Evolutionary conservation across 2,329 filamentous ascomycete species (phyloP), one percentile per base, ranked within the genome.

Genomic region (Aspergillus thermomutatus): DNA sequence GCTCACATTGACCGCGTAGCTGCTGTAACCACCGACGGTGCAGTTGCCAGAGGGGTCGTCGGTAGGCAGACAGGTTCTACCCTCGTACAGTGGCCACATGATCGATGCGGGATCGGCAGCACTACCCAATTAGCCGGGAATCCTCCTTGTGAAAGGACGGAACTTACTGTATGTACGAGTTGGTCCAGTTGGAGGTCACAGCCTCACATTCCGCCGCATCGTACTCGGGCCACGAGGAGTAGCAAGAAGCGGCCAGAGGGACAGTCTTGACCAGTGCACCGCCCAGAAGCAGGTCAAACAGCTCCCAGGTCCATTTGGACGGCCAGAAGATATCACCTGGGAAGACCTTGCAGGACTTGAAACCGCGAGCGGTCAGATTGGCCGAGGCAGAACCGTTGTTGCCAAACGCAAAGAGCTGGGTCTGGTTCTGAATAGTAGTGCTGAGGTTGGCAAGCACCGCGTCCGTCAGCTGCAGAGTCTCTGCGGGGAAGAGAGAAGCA

Each of bases 1-100:
- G 55, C 64, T 71, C 14, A 72, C 70, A 60, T 75, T 72, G 43
- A 77, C 69, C 5, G 70, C 65, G 54, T 75, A 75, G 27, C 64
- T 66, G 55, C 65, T 66, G 52, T 72, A 70, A 21, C 67, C 69
- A 25, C 65, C 70, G 19, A 70, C 40, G 1, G 64, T 71, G 56
- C 72, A 75, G 14, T 56, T 53, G 14, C 50, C 63, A 8, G 64
- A 63, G n/a, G 60, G 48, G 57, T 69, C 57, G 7, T 51, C 55
- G 7, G 62, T 68, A 8, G 68, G 66, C 8, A 69, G 58, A 28
- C 67, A 69, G 21, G 56, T 62, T 14, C 66, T 54, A 10, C 67
- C 67, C 48, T 69, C 63, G 27, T 64, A 70, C 26, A 69, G 53
- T 6, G 67, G 68, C 63, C 63, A 68, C 65, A 69, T 69, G 41